Conservation (phyloP, 2,329 filamentous ascomycete genomes). For the Colletotrichum ledebouriae region DNA sequence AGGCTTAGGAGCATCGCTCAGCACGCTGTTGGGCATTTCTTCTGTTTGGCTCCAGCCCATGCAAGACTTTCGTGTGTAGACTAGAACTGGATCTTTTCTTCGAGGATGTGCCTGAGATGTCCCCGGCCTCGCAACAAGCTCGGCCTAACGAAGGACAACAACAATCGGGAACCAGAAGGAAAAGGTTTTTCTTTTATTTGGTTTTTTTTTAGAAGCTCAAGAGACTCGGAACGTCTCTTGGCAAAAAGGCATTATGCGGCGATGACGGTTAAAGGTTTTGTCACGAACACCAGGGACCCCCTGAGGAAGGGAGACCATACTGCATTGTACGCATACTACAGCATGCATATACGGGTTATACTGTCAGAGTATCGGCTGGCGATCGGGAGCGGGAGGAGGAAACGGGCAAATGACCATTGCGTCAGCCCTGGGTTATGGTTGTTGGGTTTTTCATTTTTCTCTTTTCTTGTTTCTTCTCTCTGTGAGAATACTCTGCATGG, state of each 20-base stretch:
- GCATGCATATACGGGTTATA: conserved; percentile 41
- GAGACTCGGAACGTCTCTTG: conserved; percentile 11
- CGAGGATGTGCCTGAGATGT: conserved; percentile 11
- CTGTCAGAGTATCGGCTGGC: conserved; percentile 41
- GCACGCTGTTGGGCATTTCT: conserved; percentile 17
- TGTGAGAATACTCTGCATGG: conserved; percentile 38
- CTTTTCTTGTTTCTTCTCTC: conserved; percentile 7
- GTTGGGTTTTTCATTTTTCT: conserved; percentile 11
- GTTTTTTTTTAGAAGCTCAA: conserved; percentile 9
- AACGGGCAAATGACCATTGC: conserved; percentile 27
- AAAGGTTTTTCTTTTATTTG: conserved; percentile 11
- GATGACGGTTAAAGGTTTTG: conserved; percentile 21
- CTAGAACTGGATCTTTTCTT: conserved; percentile 38
- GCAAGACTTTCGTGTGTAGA: conserved; percentile 42
- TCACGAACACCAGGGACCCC: conserved; percentile 7
- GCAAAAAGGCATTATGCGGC: conserved; percentile 15
- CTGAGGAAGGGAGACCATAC: background rate
- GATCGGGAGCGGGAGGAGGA: conserved; percentile 25
- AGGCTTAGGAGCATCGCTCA: conserved; percentile 17
- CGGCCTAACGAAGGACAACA: conserved; percentile 29
- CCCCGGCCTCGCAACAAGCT: conserved; percentile 19
- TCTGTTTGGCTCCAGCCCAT: conserved; percentile 21
- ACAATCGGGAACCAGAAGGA: conserved; percentile 1
- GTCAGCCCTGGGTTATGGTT: conserved; percentile 11
- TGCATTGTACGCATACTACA: conserved; percentile 26